Base-by-base conservation (phyloP, 257 asterid genomes). In the Nicotiana tabacum region DNA sequence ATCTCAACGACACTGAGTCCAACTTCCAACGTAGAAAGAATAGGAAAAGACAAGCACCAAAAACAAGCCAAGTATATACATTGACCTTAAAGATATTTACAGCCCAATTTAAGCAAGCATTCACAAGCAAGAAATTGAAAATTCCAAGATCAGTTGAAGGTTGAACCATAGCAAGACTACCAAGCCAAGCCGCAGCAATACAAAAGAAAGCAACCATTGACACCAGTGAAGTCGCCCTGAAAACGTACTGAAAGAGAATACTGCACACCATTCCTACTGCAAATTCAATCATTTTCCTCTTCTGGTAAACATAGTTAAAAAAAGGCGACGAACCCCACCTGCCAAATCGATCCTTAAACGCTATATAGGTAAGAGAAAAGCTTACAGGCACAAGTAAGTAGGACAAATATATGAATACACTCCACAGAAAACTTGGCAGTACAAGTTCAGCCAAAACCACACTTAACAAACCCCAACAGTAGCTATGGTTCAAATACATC, bases 141-240 rank as follows among this genome's bases (percentile, higher is more conserved):
- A 83, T 60, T 32, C 87, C 84, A 21, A 77, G 10, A 16, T 88
- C 89, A 11, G 48, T 43, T 1, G 33, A 32, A 46, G 81, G 82
- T 46, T 81, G 82, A 17, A 66, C 84, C 68, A 83, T 53, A 5
- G 91, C 91, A 13, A 83, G 56, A 53, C 17, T 43, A 8, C 87
- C 83, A 29, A 82, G 72, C 84, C 85, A 84, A 5, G 79, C 77
- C 10, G 67, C 18, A 4, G 87, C 62, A 2, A 69, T 77, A 33
- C 32, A 84, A 29, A 81, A 17, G 27, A 82, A 82, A 46, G 76
- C 79, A 51, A 81, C 18, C 76, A 84, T 35, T 11, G 30, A 57
- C 8, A 33, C 11, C 3, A 61, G 4, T 1, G 85, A 61, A 13
- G 80, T 82, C 29, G 30, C 65, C 15, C 60, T 74, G 3, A 83